phyloP scores from a whole-genome alignment of 2,329 filamentous ascomycete species.

The Penicillium freii region DNA sequence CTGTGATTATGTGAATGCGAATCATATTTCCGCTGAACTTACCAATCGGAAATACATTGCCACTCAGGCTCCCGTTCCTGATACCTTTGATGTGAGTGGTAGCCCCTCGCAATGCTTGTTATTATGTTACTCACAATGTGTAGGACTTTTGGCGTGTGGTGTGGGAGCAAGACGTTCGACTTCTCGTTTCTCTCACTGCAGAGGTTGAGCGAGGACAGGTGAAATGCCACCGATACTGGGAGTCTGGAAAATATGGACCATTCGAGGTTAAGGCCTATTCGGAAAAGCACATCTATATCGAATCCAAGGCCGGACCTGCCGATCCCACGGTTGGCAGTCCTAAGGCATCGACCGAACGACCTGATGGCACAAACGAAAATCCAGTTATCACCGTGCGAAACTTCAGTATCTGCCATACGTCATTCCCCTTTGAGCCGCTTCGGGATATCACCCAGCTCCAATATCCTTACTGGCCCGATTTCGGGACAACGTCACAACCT shows the following conservation, averaged over 20 bases:
- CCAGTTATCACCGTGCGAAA: slow-evolving; percentile 82
- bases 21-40: slow-evolving; percentile 72
- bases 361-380: slow-evolving; percentile 33
- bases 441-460: slow-evolving; percentile 93
- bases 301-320: slow-evolving; percentile 51
- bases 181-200: slow-evolving; percentile 95
- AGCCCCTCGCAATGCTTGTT: background rate
- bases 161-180: slow-evolving; percentile 93
- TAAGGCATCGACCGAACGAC: slow-evolving; percentile 17
- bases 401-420: slow-evolving; percentile 75
- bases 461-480: slow-evolving; percentile 96
- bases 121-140: background rate
- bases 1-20: slow-evolving; percentile 97
- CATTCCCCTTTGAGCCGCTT: slow-evolving; percentile 77
- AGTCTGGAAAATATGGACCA: slow-evolving; percentile 70
- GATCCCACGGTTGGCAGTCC: slow-evolving; percentile 31
- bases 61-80: slow-evolving; percentile 86
- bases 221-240: slow-evolving; percentile 96
- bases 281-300: slow-evolving; percentile 77
- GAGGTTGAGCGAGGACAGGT: slow-evolving; percentile 89
- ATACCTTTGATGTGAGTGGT: slow-evolving; percentile 76
- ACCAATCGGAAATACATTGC: slow-evolving; percentile 95
- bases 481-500: slow-evolving; percentile 86
- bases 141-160: slow-evolving; percentile 97
- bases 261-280: slow-evolving; percentile 74